Evolutionary conservation across 371 early-diverging fungal genomes (phyloP), one percentile per base, ranked within the genome.

Genomic region (Batkoa obscura): DNA sequence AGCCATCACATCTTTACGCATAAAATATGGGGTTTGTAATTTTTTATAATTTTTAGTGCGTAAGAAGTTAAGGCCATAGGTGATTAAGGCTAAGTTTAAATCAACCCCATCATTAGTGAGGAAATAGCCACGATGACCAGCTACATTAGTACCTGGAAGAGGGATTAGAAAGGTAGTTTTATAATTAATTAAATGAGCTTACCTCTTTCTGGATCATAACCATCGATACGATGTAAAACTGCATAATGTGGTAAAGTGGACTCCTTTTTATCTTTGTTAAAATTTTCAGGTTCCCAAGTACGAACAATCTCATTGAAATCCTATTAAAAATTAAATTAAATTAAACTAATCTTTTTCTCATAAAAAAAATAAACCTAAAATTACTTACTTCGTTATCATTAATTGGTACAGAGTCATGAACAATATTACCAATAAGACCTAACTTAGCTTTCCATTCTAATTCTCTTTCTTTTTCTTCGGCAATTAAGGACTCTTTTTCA

Each of bases 71-170:
- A 99, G 80, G 43, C 99, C 99, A 66, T 99, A 99, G 66, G 81
- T 86, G 67, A 94, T 84, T 66, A 99, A 75, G 37, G 98, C 98
- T 64, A 93, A 71, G 70, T 93, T 94, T 55, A 99, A 77, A 63
- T 93, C 90, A 23, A 98, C 98, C 66, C 99, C 96, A 4, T 79
- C 83, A 41, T 87, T 90, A 17, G 83, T 89, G 64, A 99, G 75
- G 71, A 95, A 99, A 70, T 95, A 99, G 50, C 97, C 99, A 64
- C 99, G 92, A 73, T 99, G 99, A 17, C 99, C 99, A 36, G 97
- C 89, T 50, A 99, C 87, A 61, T 94, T 94, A 64, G 90, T 77
- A 30, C 93, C 86, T 67, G 52, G 59, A 48, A 12, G 56, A 56
- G 12, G 46, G 57, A 41, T 59, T 57, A 52, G 55, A 51, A n/a